phyloP scores from a whole-genome alignment of 768 basidiomycete species.

The Tricholoma matsutake region DNA sequence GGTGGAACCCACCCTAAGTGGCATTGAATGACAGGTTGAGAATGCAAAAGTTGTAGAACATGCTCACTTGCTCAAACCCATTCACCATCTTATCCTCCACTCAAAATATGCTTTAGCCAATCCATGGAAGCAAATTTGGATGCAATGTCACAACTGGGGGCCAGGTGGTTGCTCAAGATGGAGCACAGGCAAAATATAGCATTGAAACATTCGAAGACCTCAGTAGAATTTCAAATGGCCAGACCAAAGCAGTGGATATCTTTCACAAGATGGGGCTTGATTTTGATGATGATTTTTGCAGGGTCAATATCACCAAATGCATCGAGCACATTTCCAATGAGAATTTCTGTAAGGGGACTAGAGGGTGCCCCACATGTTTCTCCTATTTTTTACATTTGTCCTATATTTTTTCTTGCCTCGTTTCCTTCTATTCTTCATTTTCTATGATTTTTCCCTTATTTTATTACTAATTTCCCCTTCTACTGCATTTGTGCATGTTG shows the following conservation, averaged over 20 bases:
- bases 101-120: constrained; percentile 24
- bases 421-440: too few relatives aligned
- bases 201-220: constrained; percentile 37
- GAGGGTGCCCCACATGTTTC: too few relatives aligned
- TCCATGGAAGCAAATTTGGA: constrained; percentile 21
- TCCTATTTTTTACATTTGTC: too few relatives aligned
- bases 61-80: constrained; percentile 17
- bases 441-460: too few relatives aligned
- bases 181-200: constrained; percentile 33
- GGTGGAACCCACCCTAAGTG: constrained; percentile 17
- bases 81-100: constrained; percentile 22
- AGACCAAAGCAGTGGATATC: constrained; percentile 28
- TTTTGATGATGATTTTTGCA: constrained; percentile 24
- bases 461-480: too few relatives aligned
- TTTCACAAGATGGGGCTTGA: constrained; percentile 27
- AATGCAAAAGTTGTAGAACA: constrained; percentile 11
- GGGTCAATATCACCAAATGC: constrained; percentile 25
- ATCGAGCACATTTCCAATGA: constrained; percentile 29
- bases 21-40: constrained; percentile 13
- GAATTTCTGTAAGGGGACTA: too few relatives aligned
- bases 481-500: too few relatives aligned
- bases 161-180: constrained; percentile 34
- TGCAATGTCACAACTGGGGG: constrained; percentile 35
- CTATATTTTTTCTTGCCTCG: too few relatives aligned
- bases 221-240: constrained; percentile 22